A percentile compares a stretch with the other conserved stretches of the same genome.
These are phyloP conservation scores for Amanita jacksonii DNA, from an alignment of 768 basidiomycete genomes.

Conservation along the genomic window DNA sequence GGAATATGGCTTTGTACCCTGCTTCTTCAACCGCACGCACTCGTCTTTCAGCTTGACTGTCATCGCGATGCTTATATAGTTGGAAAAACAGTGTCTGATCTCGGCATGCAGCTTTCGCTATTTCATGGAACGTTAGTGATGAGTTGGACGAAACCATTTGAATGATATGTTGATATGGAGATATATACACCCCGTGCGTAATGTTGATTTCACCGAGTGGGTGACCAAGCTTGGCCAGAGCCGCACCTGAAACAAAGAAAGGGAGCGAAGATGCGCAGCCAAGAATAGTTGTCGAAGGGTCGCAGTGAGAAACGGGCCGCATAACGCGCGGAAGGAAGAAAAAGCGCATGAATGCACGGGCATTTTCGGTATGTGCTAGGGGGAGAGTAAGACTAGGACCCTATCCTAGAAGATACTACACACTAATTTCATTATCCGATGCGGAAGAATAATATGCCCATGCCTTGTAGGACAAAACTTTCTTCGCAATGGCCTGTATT, in stretches of 20 bases:
- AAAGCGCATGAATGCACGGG: conserved; percentile 73
- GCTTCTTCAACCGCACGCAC: conserved; percentile 60
- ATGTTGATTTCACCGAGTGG: conserved; percentile 82
- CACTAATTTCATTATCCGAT: conserved; percentile 78
- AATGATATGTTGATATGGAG: conserved; percentile 55
- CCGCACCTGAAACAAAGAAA: conserved; percentile 76
- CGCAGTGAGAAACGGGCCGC: conserved; percentile 51
- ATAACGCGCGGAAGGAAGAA: conserved; percentile 85
- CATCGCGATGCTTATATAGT: conserved; percentile 74
- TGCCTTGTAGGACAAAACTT: conserved; percentile 64
- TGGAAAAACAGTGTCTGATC: conserved; percentile 71
- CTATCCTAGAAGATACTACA: conserved; percentile 15
- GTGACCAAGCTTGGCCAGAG: conserved; percentile 80
- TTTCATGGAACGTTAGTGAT: conserved; percentile 54
- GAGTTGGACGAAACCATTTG: conserved; percentile 83
- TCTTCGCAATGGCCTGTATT: conserved; percentile 56
- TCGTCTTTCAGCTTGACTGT: conserved; percentile 55
- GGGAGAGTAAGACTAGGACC: conserved; percentile 13
- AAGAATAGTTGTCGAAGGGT: conserved; percentile 67
- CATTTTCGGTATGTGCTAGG: conserved; percentile 57
- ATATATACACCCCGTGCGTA: conserved; percentile 40
- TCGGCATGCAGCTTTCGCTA: conserved; percentile 45
- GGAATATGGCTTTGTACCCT: conserved; percentile 82
- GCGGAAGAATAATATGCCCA: conserved; percentile 82
- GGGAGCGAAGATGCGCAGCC: conserved; percentile 66